Percentiles rank a stretch among this genome's conserved stretches.
phyloP scores from a whole-genome alignment of 179 eudicot genomes.

The Nepenthes alata region DNA sequence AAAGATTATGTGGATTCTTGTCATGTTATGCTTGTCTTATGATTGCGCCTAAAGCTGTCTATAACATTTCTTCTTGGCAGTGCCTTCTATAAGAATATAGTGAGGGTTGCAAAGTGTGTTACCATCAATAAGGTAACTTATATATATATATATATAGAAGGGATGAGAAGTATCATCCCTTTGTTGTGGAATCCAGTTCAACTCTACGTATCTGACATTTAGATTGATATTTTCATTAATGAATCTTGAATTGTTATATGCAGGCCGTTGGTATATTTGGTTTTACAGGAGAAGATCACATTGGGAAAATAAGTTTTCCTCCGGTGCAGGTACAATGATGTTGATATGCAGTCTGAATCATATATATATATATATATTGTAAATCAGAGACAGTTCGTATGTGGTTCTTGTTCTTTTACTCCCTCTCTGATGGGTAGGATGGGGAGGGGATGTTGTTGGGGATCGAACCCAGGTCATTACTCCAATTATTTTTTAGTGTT shows the following conservation, averaged over 20 bases:
- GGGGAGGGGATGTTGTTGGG: too few relatives aligned
- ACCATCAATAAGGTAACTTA: conserved; percentile 67
- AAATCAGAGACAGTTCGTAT: background rate
- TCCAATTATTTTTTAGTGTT: background rate
- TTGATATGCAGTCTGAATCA: background rate
- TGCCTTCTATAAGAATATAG: conserved; percentile 77
- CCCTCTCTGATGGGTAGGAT: too few relatives aligned
- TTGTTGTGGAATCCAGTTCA: too few relatives aligned
- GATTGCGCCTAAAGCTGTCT: background rate
- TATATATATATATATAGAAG: too few relatives aligned
- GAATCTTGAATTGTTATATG: conserved; percentile 9
- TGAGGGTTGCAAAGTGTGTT: conserved; percentile 75
- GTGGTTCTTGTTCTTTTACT: background rate
- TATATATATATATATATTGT: too few relatives aligned
- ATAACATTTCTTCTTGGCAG: conserved; percentile 26
- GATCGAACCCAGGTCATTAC: background rate
- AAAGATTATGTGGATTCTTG: too few relatives aligned
- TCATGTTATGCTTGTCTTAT: too few relatives aligned
- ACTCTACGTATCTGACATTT: too few relatives aligned
- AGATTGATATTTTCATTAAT: background rate
- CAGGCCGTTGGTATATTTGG: conserved; percentile 97
- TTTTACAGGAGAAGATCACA: conserved; percentile 79
- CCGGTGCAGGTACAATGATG: conserved; percentile 59
- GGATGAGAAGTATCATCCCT: too few relatives aligned
- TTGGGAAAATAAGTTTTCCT: conserved; percentile 83